Evolutionary conservation across 352 stramenopile species (phyloP), one percentile per base, ranked within the genome.

Genomic region (Phytophthora kernoviae): DNA sequence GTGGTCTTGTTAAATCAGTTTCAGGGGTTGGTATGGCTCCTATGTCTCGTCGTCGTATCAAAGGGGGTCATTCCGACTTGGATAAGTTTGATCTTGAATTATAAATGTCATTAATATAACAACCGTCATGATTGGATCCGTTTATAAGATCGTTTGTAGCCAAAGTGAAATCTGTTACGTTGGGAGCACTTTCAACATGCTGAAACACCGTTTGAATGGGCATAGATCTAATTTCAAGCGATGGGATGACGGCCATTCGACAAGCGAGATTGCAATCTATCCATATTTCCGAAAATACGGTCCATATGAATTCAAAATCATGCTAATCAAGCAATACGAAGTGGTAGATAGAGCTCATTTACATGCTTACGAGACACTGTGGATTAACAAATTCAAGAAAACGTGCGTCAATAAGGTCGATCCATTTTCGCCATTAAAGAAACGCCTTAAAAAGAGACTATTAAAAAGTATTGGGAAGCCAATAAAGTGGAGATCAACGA

Each of bases 301-400:
- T 17, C 24, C 27, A 4, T 37, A 51, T 14, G 15, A 40, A 26
- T 51, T 51, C 21, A 37, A 40, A 26, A 51, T 51, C 11, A 40
- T 51, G 5, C 17, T 51, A 26, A 40, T 51, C 44, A 51, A 51
- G 44, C 26, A 51, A n/a, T 51, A 51, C 27, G 27, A 40, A 34
- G 27, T 51, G 32, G 27, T 15, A n/a, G 44, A 51, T 51, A 51
- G 27, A 51, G 1, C 1, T 37, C 44, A 51, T 22, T 26, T 51
- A 26, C 44, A n/a, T 26, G 44, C 44, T 0, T 51, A 51, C 17
- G n/a, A n/a, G n/a, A n/a, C n/a, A n/a, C n/a, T n/a, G n/a, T n/a
- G n/a, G n/a, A n/a, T n/a, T n/a, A n/a, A 51, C 44, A 51, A 51
- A 41, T 51, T 51, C 27, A 51, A 40, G 44, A 51, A 34, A 40